phyloP scores from a whole-genome alignment of 208 protist genomes.

The Phytomonas francai region DNA sequence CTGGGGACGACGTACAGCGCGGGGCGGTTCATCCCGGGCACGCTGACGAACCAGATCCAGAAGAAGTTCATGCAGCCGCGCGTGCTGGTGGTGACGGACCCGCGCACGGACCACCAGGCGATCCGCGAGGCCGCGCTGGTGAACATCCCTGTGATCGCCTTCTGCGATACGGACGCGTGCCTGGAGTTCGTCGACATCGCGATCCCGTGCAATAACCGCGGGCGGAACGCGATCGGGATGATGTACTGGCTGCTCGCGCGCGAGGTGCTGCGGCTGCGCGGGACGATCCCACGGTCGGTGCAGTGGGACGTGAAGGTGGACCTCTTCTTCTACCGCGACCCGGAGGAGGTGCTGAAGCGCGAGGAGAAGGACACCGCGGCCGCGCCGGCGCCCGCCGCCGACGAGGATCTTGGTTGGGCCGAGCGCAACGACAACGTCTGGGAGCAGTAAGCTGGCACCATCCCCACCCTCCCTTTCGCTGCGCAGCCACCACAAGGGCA shows the following conservation, averaged over 20 bases:
- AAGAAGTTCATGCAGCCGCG: conserved; percentile 98
- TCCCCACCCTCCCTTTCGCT: no score
- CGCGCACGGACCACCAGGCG: conserved; percentile 94
- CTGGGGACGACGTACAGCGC: conserved; percentile 89
- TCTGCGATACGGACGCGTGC: conserved; percentile 97
- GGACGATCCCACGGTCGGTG: conserved; percentile 85
- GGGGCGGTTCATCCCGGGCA: conserved; percentile 97
- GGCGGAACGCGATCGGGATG: conserved; percentile 93
- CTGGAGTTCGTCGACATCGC: conserved; percentile 97
- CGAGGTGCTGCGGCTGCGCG: conserved; percentile 96
- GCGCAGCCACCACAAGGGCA: not conserved
- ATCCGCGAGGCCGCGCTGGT: conserved; percentile 96
- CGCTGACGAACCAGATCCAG: conserved; percentile 99
- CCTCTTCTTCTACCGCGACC: conserved; percentile 99
- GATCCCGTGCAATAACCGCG: conserved; percentile 98
- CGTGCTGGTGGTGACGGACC: conserved; percentile 97
- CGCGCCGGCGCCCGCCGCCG: conserved; percentile 24
- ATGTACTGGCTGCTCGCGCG: conserved; percentile 98
- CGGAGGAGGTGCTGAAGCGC: conserved; percentile 87
- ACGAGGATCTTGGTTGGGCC: conserved; percentile 67
- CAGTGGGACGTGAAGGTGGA: conserved; percentile 98
- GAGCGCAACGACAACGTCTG: conserved; percentile 84
- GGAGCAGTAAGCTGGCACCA: conserved; percentile 62
- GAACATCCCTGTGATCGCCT: conserved; percentile 99
- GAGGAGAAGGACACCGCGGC: conserved; percentile 48